Percentiles rank a stretch among this genome's conserved stretches.
These are phyloP conservation scores for Rhodotorula kratochvilovae DNA, from an alignment of 768 basidiomycete genomes.

Conservation along the genomic window DNA sequence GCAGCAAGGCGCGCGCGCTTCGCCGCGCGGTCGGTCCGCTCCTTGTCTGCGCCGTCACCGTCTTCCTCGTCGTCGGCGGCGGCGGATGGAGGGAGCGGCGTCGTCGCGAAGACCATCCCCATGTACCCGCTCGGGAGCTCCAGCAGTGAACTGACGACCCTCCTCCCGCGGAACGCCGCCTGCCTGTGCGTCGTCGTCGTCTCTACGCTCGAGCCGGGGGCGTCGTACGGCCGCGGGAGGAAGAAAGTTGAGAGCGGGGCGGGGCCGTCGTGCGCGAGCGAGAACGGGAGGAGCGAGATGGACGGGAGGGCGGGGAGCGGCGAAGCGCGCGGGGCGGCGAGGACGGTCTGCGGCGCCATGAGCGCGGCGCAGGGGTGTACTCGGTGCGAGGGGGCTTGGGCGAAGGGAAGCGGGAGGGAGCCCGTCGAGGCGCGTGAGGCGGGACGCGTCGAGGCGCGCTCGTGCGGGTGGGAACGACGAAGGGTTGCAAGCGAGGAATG, in stretches of 20 bases:
- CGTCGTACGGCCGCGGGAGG: conserved; percentile 17
- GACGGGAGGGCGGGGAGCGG: neutral
- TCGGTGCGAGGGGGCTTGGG: too few species aligned
- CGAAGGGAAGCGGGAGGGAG: neutral
- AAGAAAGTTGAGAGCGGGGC: conserved; percentile 27
- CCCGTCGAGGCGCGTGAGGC: too few species aligned
- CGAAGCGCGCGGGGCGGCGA: neutral
- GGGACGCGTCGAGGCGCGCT: neutral
- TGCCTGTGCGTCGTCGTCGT: neutral
- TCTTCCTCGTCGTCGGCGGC: neutral
- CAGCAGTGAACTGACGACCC: neutral
- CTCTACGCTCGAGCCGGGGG: accelerated
- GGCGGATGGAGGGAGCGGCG: neutral
- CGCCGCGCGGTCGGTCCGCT: conserved; percentile 7
- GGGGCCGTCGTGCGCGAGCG: conserved; percentile 20
- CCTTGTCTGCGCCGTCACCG: neutral
- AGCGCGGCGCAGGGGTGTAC: neutral
- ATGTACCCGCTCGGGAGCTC: conserved; percentile 6
- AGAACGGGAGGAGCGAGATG: conserved; percentile 29
- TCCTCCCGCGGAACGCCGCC: conserved; percentile 19
- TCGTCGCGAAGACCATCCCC: conserved; percentile 13
- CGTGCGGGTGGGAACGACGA: neutral
- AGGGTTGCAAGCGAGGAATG: neutral
- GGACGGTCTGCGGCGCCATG: conserved; percentile 9
- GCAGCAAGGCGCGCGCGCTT: conserved; percentile 10